Evolutionary conservation across 345 rosid species (phyloP).

Genomic region (Eucalyptus regnans): DNA sequence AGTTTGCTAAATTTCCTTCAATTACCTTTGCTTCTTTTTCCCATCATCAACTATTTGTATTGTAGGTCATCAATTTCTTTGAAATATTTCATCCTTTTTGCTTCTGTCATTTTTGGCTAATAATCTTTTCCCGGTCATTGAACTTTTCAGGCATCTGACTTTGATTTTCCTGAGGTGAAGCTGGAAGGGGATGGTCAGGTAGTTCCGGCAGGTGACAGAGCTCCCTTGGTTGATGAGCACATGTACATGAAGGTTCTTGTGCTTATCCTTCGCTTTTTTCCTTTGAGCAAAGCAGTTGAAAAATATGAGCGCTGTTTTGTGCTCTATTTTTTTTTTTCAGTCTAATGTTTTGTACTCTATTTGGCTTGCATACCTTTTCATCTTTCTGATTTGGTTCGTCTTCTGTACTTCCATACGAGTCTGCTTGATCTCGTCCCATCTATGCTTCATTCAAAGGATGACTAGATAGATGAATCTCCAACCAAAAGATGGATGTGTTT

Average conservation of each 20-base stretch:
- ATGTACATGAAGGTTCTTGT: slow-evolving; percentile 69
- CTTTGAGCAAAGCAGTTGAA: not conserved
- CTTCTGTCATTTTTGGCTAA: not conserved
- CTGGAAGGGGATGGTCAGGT: slow-evolving; percentile 48
- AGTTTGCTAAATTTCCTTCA: not conserved
- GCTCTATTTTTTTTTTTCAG: not conserved
- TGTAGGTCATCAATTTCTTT: not conserved
- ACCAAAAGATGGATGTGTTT: not conserved
- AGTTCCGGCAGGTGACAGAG: slow-evolving; percentile 16
- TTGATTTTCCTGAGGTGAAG: slow-evolving; percentile 56
- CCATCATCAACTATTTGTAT: not conserved
- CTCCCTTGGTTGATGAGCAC: slow-evolving; percentile 34
- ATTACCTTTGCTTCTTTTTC: not conserved
- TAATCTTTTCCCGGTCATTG: not conserved
- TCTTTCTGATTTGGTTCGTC: not conserved
- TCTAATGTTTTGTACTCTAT: not conserved
- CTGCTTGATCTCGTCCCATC: not conserved
- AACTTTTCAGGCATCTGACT: slow-evolving; percentile 30
- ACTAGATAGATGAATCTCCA: not conserved
- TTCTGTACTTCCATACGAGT: not conserved
- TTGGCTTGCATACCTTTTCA: not conserved
- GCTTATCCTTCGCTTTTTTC: not conserved
- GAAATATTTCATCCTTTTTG: not conserved
- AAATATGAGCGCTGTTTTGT: not conserved
- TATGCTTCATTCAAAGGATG: not conserved